These are phyloP conservation scores for Cryptococcus deneoformans DNA, from an alignment of 1,284 basidiomycete species.

Conservation along the genomic window DNA sequence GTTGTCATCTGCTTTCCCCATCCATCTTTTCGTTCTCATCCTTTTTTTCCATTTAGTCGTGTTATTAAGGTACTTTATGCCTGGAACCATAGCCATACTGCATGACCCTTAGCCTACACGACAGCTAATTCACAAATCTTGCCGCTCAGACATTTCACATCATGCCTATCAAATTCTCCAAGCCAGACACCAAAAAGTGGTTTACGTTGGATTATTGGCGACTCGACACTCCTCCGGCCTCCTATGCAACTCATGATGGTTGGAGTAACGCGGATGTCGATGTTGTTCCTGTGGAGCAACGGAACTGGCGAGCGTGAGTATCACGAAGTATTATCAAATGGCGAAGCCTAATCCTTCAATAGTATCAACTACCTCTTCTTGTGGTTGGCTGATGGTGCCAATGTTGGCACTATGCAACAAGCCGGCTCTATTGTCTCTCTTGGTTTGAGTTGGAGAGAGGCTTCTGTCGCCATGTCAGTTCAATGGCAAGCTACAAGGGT, in stretches of 20 bases:
- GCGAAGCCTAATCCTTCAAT: background rate
- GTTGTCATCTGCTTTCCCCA: background rate
- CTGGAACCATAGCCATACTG: background rate
- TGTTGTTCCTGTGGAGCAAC: constrained; percentile 35
- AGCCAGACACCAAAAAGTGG: constrained; percentile 27
- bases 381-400: constrained; percentile 38
- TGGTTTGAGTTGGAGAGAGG: constrained; percentile 40
- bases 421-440: constrained; percentile 35
- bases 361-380: constrained; percentile 40
- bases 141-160: background rate
- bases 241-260: constrained; percentile 38
- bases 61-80: background rate
- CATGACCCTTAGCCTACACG: background rate
- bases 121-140: background rate
- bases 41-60: background rate
- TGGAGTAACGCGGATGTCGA: constrained; percentile 44
- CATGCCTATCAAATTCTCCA: constrained; percentile 5
- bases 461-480: constrained; percentile 34
- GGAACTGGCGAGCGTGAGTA: constrained; percentile 41
- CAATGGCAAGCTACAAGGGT: background rate
- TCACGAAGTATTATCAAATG: background rate
- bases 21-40: constrained; percentile 1
- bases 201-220: constrained; percentile 33
- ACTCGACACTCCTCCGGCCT: constrained; percentile 39
- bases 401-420: constrained; percentile 40